A percentile compares a stretch with the other conserved stretches of the same genome.
Evolutionary conservation across 768 basidiomycete species (phyloP).

Genomic region (Amanita rubescens): DNA sequence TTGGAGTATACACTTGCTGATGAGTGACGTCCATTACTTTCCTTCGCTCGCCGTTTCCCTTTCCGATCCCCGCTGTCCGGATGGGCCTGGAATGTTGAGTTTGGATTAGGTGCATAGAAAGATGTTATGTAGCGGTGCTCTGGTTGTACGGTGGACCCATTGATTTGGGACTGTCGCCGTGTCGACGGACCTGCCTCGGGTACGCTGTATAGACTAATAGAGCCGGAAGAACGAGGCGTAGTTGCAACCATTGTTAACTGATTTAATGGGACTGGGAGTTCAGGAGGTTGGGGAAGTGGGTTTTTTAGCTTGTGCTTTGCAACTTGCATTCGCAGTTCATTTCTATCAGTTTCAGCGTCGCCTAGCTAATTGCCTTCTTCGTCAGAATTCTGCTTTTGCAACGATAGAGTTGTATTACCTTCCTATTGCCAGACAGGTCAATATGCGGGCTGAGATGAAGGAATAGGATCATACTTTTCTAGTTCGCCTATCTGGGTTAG

Average conservation of each 20-base stretch:
- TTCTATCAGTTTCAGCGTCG: background rate
- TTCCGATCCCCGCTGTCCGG: background rate
- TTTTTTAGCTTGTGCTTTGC: slow-evolving; percentile 6
- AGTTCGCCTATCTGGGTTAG: slow-evolving; percentile 25
- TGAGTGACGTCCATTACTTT: slow-evolving; percentile 1
- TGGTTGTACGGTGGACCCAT: background rate
- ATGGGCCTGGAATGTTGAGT: background rate
- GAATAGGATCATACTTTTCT: slow-evolving; percentile 18
- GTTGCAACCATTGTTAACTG: background rate
- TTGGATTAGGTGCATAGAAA: background rate
- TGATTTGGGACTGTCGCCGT: slow-evolving; percentile 1
- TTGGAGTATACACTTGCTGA: slow-evolving; percentile 2
- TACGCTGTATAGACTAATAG: background rate
- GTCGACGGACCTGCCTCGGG: slow-evolving; percentile 1
- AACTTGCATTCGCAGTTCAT: background rate
- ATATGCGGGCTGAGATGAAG: background rate
- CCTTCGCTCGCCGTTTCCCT: slow-evolving; percentile 3
- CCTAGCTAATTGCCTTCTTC: background rate
- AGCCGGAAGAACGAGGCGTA: background rate
- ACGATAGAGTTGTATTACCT: slow-evolving; percentile 1
- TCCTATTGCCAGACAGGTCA: background rate
- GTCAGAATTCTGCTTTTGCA: background rate
- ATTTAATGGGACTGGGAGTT: slow-evolving; percentile 2
- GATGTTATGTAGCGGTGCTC: background rate
- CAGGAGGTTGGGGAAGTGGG: slow-evolving; percentile 7